Evolutionary conservation across 1,139 yeast genomes (phyloP).

Genomic region (Sugiyamaella japonica): DNA sequence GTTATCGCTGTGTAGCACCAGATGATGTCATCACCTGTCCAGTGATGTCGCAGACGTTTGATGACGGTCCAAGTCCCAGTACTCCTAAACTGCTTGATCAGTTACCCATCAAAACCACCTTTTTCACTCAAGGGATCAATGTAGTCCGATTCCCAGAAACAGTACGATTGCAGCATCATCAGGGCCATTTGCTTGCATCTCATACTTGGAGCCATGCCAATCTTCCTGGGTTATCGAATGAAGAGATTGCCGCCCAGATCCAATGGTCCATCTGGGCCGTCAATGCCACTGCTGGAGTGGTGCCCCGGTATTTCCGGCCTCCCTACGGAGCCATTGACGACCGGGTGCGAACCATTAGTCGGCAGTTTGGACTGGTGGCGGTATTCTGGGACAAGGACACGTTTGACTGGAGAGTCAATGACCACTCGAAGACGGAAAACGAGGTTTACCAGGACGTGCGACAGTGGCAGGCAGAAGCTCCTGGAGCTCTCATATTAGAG

Average conservation of each 20-base stretch:
- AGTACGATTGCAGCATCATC: constrained; percentile 54
- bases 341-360: constrained; percentile 72
- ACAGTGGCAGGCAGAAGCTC: constrained; percentile 47
- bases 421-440: constrained; percentile 46
- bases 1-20: constrained; percentile 71
- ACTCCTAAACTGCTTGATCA: constrained; percentile 60
- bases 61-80: constrained; percentile 86
- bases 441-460: constrained; percentile 57
- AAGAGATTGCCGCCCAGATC: constrained; percentile 80
- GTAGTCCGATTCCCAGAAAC: constrained; percentile 74
- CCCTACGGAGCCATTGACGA: constrained; percentile 95
- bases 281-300: constrained; percentile 87
- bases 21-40: constrained; percentile 81
- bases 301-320: constrained; percentile 95
- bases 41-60: constrained; percentile 77
- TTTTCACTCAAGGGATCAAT: constrained; percentile 82
- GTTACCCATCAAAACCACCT: constrained; percentile 61
- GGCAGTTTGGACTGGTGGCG: constrained; percentile 84
- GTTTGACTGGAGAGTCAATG: constrained; percentile 77
- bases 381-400: constrained; percentile 93
- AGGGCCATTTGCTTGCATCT: constrained; percentile 79
- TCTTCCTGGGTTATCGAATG: constrained; percentile 73
- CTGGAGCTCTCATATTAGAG: constrained; percentile 71
- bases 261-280: constrained; percentile 98
- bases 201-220: constrained; percentile 95